Evolutionary conservation across 371 early-diverging fungal genomes (phyloP).

Genomic region (Encephalitozoon hellem): DNA sequence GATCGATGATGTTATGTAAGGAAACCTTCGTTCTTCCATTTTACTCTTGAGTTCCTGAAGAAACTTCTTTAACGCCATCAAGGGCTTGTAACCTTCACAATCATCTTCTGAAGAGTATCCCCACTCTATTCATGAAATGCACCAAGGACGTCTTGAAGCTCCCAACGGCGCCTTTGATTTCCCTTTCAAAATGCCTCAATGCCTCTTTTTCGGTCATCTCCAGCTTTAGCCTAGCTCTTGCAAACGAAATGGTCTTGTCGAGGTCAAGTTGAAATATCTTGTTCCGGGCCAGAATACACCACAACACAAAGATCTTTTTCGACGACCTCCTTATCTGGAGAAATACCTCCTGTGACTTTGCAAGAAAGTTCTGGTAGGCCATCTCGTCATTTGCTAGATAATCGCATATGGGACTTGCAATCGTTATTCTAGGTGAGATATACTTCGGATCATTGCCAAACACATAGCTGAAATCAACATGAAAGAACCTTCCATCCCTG

Average conservation of each 20-base stretch:
- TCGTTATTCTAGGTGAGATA: constrained; percentile 79
- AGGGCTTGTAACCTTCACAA: background rate
- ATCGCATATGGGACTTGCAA: constrained; percentile 2
- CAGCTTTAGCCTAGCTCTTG: background rate
- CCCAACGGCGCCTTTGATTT: background rate
- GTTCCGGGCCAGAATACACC: background rate
- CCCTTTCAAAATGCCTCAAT: background rate
- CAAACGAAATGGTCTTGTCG: background rate
- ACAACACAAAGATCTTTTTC: background rate
- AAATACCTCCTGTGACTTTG: background rate
- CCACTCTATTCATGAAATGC: background rate
- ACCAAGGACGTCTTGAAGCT: background rate
- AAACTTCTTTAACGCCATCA: background rate
- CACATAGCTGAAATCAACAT: constrained; percentile 92
- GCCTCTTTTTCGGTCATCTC: background rate
- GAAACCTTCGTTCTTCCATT: background rate
- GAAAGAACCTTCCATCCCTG: constrained; percentile 69
- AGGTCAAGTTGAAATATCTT: background rate
- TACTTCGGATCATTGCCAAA: constrained; percentile 92
- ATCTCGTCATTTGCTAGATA: constrained; percentile 6
- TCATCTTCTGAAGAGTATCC: background rate
- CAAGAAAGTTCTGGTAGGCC: constrained; percentile 10
- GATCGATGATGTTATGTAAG: background rate
- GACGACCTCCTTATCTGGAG: background rate
- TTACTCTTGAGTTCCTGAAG: background rate